Evolutionary conservation across 345 rosid genomes (phyloP).

Genomic region (Gossypium anomalum): DNA sequence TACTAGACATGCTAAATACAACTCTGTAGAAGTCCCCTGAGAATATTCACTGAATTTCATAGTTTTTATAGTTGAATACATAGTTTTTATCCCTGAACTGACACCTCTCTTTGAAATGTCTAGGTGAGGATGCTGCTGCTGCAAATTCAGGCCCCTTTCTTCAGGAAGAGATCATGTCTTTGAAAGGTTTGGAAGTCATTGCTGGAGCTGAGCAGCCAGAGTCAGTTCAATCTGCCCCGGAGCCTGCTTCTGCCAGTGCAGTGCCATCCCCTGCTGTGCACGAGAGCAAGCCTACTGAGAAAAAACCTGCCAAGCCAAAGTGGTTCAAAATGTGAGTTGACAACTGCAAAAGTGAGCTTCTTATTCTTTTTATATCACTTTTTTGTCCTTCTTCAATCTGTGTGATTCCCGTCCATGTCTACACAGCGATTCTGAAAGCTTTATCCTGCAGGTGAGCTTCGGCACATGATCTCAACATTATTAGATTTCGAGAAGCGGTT

Average conservation of each 20-base stretch:
- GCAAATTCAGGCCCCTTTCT: conserved; percentile 49
- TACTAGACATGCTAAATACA: background rate
- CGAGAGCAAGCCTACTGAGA: conserved; percentile 51
- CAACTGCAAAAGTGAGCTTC: conserved; percentile 7
- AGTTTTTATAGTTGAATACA: background rate
- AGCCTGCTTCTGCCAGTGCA: conserved; percentile 29
- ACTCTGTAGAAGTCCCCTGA: background rate
- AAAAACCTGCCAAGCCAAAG: conserved; percentile 73
- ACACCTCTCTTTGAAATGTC: conserved; percentile 7
- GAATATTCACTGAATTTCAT: background rate
- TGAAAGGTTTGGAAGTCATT: conserved; percentile 61
- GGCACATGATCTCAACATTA: conserved; percentile 9
- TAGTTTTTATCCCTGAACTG: background rate
- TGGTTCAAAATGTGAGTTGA: conserved; percentile 82
- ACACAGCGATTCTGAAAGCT: background rate
- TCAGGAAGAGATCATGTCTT: conserved; percentile 62
- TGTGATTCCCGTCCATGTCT: background rate
- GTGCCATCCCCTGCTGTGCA: conserved; percentile 40
- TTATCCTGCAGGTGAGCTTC: conserved; percentile 14
- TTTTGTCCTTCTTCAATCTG: background rate
- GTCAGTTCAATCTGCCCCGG: conserved; percentile 38
- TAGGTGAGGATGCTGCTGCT: conserved; percentile 44
- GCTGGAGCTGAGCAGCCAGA: conserved; percentile 31
- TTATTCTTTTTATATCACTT: background rate
- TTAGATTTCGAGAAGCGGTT: background rate